Evolutionary conservation across 2,329 filamentous ascomycete genomes (phyloP), one percentile per base, ranked within the genome.

Genomic region (Cladosporium velox): DNA sequence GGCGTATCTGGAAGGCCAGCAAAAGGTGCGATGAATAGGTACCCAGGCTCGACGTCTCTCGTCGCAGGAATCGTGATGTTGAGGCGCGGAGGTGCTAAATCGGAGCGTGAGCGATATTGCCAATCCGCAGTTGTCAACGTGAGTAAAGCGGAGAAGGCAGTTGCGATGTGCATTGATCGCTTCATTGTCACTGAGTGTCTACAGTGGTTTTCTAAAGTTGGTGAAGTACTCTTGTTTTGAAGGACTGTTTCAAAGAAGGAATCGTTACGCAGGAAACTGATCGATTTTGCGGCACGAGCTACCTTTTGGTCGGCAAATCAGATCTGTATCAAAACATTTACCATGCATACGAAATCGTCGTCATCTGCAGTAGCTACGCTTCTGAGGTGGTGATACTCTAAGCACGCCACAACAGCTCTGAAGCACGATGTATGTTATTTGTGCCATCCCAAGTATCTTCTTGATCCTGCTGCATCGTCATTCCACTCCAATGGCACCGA

Each of bases 1-100:
- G 70, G 64, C 6, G 70, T 71, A 54, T 74, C 71, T 66, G 83
- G 82, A 63, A 79, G 70, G 28, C 80, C 78, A 47, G 82, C 78
- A 68, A 84, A 85, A 0, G 83, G 83, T 18, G 81, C 80, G 44
- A 84, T 74, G 67, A 85, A 84, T 47, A 84, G 80, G 70, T 84
- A 85, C 21, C 83, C 83, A 0, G 82, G 81, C 18, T 75, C 76
- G 34, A 77, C 69, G n/a, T 75, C 71, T 55, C 77, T 75, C 15
- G 75, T 75, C 65, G 71, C 66, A 18, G 76, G 69, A 28, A 77
- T 69, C 32, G 70, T 61, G 68, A 77, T 71, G 35, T 73, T 73
- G 35, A 77, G 71, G 67, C 74, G 76, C 11, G 77, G 77, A 12
- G 78, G 74, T 67, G 77, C 76, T n/a, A 79, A 71, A 67, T 79